These are phyloP conservation scores for Tolypocladium inflatum DNA, from an alignment of 2,329 filamentous ascomycete species.

Conservation along the genomic window DNA sequence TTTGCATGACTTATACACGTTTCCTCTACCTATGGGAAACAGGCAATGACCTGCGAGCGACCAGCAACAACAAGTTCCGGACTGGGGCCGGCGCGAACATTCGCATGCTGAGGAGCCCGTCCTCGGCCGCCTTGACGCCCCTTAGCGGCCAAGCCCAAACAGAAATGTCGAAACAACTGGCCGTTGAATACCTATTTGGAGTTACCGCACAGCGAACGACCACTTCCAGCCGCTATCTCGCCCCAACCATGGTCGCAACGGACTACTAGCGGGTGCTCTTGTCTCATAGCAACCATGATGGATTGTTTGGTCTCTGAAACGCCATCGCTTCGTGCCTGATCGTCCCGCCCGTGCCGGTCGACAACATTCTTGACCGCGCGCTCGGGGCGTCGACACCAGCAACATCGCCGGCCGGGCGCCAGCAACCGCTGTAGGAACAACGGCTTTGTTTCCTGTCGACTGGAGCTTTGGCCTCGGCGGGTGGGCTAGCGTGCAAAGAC, in stretches of 20 bases:
- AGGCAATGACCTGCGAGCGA: background rate
- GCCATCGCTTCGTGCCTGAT: background rate
- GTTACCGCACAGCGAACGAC: background rate
- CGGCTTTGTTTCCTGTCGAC: background rate
- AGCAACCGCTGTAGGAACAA: background rate
- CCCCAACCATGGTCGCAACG: background rate
- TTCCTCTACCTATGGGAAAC: background rate
- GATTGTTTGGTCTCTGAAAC: background rate
- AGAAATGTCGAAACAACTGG: background rate
- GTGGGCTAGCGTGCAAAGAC: background rate
- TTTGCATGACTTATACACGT: background rate
- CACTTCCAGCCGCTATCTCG: background rate
- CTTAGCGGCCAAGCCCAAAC: background rate
- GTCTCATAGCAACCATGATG: background rate
- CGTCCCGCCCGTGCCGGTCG: background rate
- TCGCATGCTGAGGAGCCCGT: background rate
- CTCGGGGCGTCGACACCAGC: background rate
- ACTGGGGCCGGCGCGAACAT: background rate
- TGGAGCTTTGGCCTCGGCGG: background rate
- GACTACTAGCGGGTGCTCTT: background rate
- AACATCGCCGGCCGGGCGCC: background rate
- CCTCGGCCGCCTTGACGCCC: background rate
- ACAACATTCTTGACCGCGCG: background rate
- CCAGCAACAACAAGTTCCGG: background rate
- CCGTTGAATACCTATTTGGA: background rate